These are phyloP conservation scores for Dryadomyces quercus-mongolicae DNA, from an alignment of 2,329 filamentous ascomycete genomes.

Conservation along the genomic window DNA sequence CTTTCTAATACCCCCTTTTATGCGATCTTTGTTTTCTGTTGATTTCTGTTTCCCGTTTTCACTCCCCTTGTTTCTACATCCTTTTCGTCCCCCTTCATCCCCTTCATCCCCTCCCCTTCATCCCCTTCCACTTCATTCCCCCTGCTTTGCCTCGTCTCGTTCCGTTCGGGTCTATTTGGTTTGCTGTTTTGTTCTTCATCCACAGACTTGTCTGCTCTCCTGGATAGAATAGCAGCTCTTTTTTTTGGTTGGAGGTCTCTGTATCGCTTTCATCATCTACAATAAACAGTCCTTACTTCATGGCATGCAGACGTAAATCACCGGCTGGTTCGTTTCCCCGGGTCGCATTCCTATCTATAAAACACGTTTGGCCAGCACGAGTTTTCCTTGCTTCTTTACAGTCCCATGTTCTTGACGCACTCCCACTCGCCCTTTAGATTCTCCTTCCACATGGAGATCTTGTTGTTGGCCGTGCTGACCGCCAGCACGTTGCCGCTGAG, in stretches of 20 bases:
- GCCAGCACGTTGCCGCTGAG: constrained; percentile 93
- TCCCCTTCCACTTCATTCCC: not conserved
- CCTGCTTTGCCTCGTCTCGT: too few relatives aligned
- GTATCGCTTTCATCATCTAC: too few relatives aligned
- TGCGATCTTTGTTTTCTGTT: too few relatives aligned
- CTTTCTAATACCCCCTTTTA: not conserved
- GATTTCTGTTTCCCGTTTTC: not conserved
- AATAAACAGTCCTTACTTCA: too few relatives aligned
- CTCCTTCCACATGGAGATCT: constrained; percentile 97
- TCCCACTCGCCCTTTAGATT: constrained; percentile 95
- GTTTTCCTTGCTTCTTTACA: constrained; percentile 1
- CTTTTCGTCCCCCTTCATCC: not conserved
- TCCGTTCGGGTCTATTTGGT: too few relatives aligned
- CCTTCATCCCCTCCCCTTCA: not conserved
- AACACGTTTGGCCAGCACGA: too few relatives aligned
- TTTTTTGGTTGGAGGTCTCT: too few relatives aligned
- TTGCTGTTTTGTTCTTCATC: too few relatives aligned
- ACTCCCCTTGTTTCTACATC: not conserved
- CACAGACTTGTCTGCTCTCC: too few relatives aligned
- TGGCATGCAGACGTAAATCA: too few relatives aligned
- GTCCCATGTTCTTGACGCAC: constrained; percentile 79
- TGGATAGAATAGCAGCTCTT: not conserved
- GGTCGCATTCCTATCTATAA: too few relatives aligned
- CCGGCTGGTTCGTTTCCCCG: too few relatives aligned
- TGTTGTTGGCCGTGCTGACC: constrained; percentile 88